phyloP scores from a whole-genome alignment of 208 protist species.

The Trypanosoma melophagium region DNA sequence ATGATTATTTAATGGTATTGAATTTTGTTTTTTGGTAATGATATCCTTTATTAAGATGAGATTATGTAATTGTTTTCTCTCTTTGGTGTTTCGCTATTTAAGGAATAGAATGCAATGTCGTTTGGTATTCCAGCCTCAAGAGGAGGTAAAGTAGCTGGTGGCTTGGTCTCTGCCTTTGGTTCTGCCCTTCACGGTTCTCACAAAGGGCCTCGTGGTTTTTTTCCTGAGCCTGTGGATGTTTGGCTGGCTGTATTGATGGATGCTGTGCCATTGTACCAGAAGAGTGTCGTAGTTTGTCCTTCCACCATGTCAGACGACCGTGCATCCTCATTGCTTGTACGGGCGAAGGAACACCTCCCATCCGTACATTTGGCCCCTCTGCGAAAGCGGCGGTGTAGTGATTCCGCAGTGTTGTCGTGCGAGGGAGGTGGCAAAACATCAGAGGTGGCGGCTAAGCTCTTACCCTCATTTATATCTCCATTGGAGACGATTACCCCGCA shows the following conservation, averaged over 20 bases:
- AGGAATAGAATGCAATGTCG: constrained; percentile 15
- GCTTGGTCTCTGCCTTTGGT: constrained; percentile 44
- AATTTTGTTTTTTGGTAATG: constrained; percentile 11
- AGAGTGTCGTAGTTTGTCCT: constrained; percentile 62
- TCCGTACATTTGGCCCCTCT: constrained; percentile 38
- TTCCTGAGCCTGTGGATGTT: constrained; percentile 65
- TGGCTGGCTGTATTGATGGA: constrained; percentile 75
- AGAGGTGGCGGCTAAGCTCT: background rate
- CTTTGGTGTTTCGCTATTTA: background rate
- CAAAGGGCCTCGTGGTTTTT: constrained; percentile 34
- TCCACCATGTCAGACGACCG: constrained; percentile 34
- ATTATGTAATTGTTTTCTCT: constrained; percentile 3
- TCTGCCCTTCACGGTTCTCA: constrained; percentile 53
- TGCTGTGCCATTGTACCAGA: constrained; percentile 74
- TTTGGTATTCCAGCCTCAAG: background rate
- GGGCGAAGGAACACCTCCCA: constrained; percentile 55
- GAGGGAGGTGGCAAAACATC: no score
- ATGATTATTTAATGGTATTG: background rate
- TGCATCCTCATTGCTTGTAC: constrained; percentile 30
- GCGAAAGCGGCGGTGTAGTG: constrained; percentile 2
- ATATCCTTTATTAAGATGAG: background rate
- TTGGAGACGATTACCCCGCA: constrained; percentile 39
- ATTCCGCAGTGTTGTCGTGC: background rate
- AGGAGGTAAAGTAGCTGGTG: background rate
- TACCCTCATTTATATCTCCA: constrained; percentile 27